Conservation (phyloP, 2,329 filamentous ascomycete species). For the Elsinoe fawcettii region DNA sequence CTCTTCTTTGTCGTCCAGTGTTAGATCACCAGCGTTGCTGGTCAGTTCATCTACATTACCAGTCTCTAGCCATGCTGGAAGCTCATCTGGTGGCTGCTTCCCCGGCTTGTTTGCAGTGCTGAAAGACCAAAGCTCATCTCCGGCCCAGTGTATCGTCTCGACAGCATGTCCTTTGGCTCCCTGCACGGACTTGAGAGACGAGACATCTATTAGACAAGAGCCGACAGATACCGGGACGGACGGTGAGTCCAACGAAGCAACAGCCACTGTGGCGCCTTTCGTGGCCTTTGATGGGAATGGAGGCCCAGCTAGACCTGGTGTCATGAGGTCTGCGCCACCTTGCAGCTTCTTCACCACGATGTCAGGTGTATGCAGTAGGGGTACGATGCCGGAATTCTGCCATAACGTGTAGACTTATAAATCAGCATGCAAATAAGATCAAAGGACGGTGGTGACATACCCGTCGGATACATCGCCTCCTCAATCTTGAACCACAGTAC, state of each 20-base stretch:
- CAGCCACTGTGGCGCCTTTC: slow-evolving; percentile 54
- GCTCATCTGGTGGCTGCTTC: slow-evolving; percentile 43
- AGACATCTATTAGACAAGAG: slow-evolving; percentile 56
- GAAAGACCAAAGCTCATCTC: slow-evolving; percentile 63
- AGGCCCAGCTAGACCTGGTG: slow-evolving; percentile 56
- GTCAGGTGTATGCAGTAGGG: slow-evolving; percentile 56
- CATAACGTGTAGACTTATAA: slow-evolving; percentile 56
- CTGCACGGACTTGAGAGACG: slow-evolving; percentile 46
- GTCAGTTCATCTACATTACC: slow-evolving; percentile 31
- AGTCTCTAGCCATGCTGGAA: slow-evolving; percentile 43
- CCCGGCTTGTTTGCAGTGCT: slow-evolving; percentile 48
- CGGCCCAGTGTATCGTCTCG: slow-evolving; percentile 58
- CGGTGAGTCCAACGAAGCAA: slow-evolving; percentile 52
- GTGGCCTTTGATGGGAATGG: slow-evolving; percentile 54
- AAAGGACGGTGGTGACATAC: slow-evolving; percentile 20
- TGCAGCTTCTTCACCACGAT: slow-evolving; percentile 56
- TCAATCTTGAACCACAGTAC: slow-evolving; percentile 58
- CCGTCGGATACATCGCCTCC: slow-evolving; percentile 47
- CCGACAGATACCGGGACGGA: slow-evolving; percentile 58
- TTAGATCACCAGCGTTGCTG: slow-evolving; percentile 36
- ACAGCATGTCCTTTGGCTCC: slow-evolving; percentile 59
- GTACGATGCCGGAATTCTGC: slow-evolving; percentile 53
- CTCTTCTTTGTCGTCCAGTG: slow-evolving; percentile 37
- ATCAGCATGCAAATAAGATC: slow-evolving; percentile 19
- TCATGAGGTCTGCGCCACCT: slow-evolving; percentile 61